Conservation (phyloP, 1,284 basidiomycete genomes). For the Tylopilus sp. region DNA sequence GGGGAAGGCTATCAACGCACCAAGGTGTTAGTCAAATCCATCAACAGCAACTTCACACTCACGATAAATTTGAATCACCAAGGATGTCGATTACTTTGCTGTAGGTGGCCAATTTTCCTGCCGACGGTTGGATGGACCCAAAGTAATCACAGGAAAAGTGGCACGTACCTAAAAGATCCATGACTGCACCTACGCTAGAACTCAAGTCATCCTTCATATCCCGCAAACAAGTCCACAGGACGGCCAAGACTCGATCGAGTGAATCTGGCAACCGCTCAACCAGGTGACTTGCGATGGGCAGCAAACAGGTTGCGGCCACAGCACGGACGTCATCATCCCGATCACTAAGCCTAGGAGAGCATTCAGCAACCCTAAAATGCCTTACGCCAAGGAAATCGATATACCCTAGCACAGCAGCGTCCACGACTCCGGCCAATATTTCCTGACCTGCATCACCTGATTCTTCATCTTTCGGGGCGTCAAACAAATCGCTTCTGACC, state of each 20-base stretch:
- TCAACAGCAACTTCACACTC: slow-evolving; percentile 32
- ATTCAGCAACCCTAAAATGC: slow-evolving; percentile 14
- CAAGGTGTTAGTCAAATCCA: slow-evolving; percentile 10
- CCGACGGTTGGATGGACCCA: slow-evolving; percentile 1
- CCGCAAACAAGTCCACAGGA: slow-evolving; percentile 88
- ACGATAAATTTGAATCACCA: slow-evolving; percentile 65
- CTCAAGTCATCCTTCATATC: slow-evolving; percentile 97
- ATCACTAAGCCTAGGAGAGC: slow-evolving; percentile 69
- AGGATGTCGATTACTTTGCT: slow-evolving; percentile 78
- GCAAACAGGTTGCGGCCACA: slow-evolving; percentile 88
- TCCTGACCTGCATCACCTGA: slow-evolving; percentile 41
- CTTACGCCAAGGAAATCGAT: slow-evolving; percentile 21
- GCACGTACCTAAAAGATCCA: slow-evolving; percentile 84
- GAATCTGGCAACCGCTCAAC: slow-evolving; percentile 75
- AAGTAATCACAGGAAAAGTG: background rate
- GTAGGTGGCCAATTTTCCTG: slow-evolving; percentile 80
- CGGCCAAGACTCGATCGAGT: slow-evolving; percentile 71
- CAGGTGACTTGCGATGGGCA: slow-evolving; percentile 81
- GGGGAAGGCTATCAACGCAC: slow-evolving; percentile 54
- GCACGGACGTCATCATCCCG: slow-evolving; percentile 96
- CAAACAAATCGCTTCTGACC: slow-evolving; percentile 82
- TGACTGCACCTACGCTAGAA: slow-evolving; percentile 94
- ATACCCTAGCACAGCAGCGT: slow-evolving; percentile 85
- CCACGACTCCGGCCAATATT: slow-evolving; percentile 74
- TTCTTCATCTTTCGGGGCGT: slow-evolving; percentile 38